Evolutionary conservation across 495 filamentous ascomycete genomes (phyloP).

Genomic region (Talaromyces adpressus): DNA sequence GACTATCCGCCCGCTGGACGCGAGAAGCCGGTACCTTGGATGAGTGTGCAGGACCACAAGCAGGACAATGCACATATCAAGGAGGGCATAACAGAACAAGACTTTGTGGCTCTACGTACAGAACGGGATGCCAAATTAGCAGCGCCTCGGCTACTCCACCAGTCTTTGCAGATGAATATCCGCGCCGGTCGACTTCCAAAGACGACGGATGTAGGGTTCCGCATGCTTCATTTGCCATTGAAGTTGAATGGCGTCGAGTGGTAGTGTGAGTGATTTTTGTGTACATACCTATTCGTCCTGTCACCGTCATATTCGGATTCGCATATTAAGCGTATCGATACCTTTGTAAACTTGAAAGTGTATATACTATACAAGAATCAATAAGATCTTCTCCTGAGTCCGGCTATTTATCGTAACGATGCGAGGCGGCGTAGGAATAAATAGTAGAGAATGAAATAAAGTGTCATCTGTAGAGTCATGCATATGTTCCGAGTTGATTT

Average conservation of each 20-base stretch:
- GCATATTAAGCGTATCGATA: not conserved
- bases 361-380: not conserved
- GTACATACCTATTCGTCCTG: not conserved
- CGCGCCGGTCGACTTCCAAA: slow-evolving; percentile 43
- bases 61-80: slow-evolving; percentile 47
- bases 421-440: no score
- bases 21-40: slow-evolving; percentile 27
- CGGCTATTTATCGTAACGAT: not conserved
- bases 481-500: no score
- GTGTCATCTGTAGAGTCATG: no score
- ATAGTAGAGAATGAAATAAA: no score
- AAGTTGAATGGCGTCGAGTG: slow-evolving; percentile 23
- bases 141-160: slow-evolving; percentile 47
- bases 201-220: slow-evolving; percentile 19
- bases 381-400: not conserved
- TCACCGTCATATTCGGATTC: not conserved
- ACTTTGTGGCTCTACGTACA: slow-evolving; percentile 41
- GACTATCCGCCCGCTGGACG: slow-evolving; percentile 37
- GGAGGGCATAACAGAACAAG: slow-evolving; percentile 26
- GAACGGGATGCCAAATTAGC: slow-evolving; percentile 40
- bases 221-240: slow-evolving; percentile 38
- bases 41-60: slow-evolving; percentile 45
- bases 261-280: slow-evolving; percentile 4
- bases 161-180: slow-evolving; percentile 53
- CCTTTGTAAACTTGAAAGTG: not conserved